Evolutionary conservation across 495 filamentous ascomycete genomes (phyloP).

Genomic region (Aspergillus incahuasiensis): DNA sequence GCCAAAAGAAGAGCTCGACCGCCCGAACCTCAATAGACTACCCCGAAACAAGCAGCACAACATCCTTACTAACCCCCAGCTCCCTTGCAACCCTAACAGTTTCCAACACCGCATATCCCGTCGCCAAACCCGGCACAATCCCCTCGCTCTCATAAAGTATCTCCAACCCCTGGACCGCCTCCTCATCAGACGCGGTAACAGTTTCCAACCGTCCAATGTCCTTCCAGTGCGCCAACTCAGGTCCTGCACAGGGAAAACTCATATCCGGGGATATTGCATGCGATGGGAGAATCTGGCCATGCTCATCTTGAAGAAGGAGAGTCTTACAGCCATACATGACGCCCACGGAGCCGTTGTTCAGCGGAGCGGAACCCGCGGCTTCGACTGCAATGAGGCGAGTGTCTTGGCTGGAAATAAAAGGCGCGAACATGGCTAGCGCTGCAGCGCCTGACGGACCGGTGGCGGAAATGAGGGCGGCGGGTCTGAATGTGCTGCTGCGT

Average conservation of each 20-base stretch:
- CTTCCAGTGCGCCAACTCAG: slow-evolving; percentile 35
- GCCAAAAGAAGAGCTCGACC: too few relatives aligned
- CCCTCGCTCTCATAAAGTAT: slow-evolving; percentile 28
- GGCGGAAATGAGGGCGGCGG: slow-evolving; percentile 27
- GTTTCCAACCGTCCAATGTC: slow-evolving; percentile 26
- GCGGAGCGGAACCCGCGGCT: slow-evolving; percentile 22
- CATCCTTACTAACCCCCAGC: slow-evolving; percentile 29
- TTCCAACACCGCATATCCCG: slow-evolving; percentile 29
- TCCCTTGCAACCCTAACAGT: slow-evolving; percentile 25
- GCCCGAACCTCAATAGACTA: too few relatives aligned
- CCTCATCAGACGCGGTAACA: slow-evolving; percentile 26
- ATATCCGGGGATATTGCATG: slow-evolving; percentile 32
- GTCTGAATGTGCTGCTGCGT: slow-evolving; percentile 4
- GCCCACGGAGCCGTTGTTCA: slow-evolving; percentile 25
- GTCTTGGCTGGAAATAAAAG: slow-evolving; percentile 20
- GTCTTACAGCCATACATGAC: slow-evolving; percentile 33
- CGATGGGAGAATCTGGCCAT: slow-evolving; percentile 30
- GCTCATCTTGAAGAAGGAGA: slow-evolving; percentile 27
- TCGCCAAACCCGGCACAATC: slow-evolving; percentile 27
- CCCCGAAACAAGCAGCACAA: slow-evolving; percentile 34
- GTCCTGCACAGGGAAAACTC: slow-evolving; percentile 31
- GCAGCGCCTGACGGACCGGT: slow-evolving; percentile 25
- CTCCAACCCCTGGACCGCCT: slow-evolving; percentile 32
- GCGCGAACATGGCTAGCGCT: slow-evolving; percentile 29
- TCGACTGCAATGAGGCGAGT: slow-evolving; percentile 28